Conservation (phyloP, 805 yeast genomes). For the Candida endomychidarum region DNA sequence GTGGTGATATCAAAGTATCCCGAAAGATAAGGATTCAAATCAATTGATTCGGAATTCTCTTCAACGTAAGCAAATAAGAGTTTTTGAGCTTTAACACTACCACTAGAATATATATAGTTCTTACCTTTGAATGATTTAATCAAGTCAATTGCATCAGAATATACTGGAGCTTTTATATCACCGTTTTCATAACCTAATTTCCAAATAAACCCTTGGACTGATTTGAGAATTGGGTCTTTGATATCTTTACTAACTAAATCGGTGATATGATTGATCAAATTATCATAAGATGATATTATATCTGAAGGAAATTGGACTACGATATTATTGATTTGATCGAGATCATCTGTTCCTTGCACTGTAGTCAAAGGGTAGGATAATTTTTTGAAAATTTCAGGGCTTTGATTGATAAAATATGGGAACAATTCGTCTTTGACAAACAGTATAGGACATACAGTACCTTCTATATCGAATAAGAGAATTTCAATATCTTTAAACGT, state of each 20-base stretch:
- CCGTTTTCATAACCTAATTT: constrained; percentile 75
- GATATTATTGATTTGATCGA: constrained; percentile 23
- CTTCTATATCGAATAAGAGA: constrained; percentile 70
- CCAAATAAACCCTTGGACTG: constrained; percentile 86
- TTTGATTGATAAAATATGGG: constrained; percentile 65
- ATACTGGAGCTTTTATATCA: constrained; percentile 73
- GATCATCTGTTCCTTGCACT: constrained; percentile 16
- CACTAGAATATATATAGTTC: constrained; percentile 82
- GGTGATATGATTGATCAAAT: constrained; percentile 49
- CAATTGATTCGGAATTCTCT: constrained; percentile 30
- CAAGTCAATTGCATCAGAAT: constrained; percentile 63
- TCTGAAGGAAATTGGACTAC: constrained; percentile 48
- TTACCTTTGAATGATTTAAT: constrained; percentile 45
- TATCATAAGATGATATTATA: constrained; percentile 21
- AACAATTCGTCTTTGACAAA: constrained; percentile 78
- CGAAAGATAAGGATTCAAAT: constrained; percentile 51
- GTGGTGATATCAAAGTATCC: constrained; percentile 87
- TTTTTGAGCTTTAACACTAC: constrained; percentile 84
- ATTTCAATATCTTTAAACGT: constrained; percentile 3
- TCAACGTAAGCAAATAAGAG: constrained; percentile 67
- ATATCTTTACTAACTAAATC: constrained; percentile 63
- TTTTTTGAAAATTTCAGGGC: constrained; percentile 41
- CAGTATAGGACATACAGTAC: constrained; percentile 88
- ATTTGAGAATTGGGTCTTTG: constrained; percentile 74
- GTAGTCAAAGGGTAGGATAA: constrained; percentile 32